These are phyloP conservation scores for Chaetomium olivaceum DNA, from an alignment of 2,329 filamentous ascomycete genomes.

Conservation along the genomic window DNA sequence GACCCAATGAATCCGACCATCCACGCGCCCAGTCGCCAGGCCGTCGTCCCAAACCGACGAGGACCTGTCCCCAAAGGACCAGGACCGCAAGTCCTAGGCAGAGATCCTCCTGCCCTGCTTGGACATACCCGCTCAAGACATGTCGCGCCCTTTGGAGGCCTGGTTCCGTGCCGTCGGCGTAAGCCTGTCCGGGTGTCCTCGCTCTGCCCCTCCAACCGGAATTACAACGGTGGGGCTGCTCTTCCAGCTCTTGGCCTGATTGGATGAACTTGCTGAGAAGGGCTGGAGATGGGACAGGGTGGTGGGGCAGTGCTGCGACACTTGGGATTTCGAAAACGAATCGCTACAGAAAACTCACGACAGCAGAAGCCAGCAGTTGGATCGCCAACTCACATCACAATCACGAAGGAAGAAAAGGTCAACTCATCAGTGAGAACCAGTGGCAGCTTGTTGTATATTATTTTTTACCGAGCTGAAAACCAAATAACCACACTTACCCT, in stretches of 20 bases:
- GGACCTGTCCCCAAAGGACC: slow-evolving; percentile 5
- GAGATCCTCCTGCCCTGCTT: not conserved
- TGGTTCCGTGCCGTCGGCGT: slow-evolving; percentile 22
- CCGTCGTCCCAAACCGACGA: slow-evolving; percentile 3
- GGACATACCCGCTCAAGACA: not conserved
- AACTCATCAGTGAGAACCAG: not conserved
- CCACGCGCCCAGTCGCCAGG: not conserved
- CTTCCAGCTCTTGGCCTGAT: slow-evolving; percentile 1
- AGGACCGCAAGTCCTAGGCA: slow-evolving; percentile 4
- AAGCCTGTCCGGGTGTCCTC: slow-evolving; percentile 23
- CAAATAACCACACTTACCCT: not conserved
- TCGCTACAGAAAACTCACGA: slow-evolving; percentile 16
- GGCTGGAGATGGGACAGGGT: slow-evolving; percentile 5
- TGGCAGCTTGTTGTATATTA: not conserved
- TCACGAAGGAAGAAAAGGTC: not conserved
- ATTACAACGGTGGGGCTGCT: slow-evolving; percentile 19
- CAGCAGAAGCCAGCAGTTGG: not conserved
- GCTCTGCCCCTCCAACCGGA: slow-evolving; percentile 23
- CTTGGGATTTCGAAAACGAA: not conserved
- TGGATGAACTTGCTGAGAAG: slow-evolving; percentile 12
- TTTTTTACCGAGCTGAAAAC: not conserved
- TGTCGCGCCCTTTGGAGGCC: slow-evolving; percentile 23
- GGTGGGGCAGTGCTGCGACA: slow-evolving; percentile 27
- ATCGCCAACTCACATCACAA: not conserved
- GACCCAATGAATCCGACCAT: not conserved